phyloP scores from a whole-genome alignment of 2,329 filamentous ascomycete genomes.

The Aspergillus sp. region DNA sequence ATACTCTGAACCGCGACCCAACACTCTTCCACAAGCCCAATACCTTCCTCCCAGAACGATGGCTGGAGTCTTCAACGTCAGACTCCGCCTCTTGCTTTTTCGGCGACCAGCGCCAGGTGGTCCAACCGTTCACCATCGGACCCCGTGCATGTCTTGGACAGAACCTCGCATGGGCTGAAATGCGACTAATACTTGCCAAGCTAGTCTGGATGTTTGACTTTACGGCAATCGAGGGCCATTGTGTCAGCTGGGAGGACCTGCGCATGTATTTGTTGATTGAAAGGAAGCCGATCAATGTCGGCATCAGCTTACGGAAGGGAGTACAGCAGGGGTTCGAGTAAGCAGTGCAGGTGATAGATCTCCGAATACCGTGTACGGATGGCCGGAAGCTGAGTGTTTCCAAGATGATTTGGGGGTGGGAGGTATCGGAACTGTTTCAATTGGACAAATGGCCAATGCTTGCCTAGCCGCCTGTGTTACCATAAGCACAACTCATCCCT shows the following conservation, averaged over 20 bases:
- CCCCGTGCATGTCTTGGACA: constrained; percentile 74
- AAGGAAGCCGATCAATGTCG: constrained; percentile 5
- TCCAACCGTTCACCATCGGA: constrained; percentile 65
- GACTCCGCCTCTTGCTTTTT: not conserved
- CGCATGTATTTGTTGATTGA: constrained; percentile 7
- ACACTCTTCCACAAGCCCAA: not conserved
- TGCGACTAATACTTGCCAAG: constrained; percentile 3
- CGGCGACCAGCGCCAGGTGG: not conserved
- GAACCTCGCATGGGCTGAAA: constrained; percentile 62
- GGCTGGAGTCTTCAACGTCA: not conserved
- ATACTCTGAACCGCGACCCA: constrained; percentile 3
- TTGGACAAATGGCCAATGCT: too few species aligned
- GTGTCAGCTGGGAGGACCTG: constrained; percentile 5
- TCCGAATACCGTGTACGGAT: too few species aligned
- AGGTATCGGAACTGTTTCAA: too few species aligned
- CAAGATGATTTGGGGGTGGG: too few species aligned
- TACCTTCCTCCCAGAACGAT: constrained; percentile 5
- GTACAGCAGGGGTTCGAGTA: not conserved
- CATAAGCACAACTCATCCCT: too few species aligned
- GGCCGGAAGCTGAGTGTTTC: too few species aligned
- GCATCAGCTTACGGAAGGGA: not conserved
- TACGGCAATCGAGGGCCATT: not conserved
- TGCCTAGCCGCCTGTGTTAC: too few species aligned
- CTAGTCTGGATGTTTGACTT: constrained; percentile 2
- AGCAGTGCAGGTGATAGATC: not conserved